phyloP scores from a whole-genome alignment of 176 grass and related monocot species.

The Coix lacrymajobi region DNA sequence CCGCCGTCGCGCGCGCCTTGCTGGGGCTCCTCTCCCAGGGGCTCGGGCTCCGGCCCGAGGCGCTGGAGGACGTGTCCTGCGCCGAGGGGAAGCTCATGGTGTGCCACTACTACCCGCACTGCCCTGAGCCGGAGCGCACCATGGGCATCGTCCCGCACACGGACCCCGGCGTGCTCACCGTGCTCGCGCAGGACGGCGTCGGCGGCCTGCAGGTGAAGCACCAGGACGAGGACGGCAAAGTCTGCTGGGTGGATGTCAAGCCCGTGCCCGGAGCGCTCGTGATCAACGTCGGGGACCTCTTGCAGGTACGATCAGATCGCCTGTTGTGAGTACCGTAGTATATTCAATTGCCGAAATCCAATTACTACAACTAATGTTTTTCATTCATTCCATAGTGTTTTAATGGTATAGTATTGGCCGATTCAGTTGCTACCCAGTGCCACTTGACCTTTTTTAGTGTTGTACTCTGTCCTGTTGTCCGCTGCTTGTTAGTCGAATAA shows the following conservation, averaged over 20 bases:
- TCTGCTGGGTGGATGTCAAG: constrained; percentile 59
- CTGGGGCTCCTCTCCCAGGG: constrained; percentile 59
- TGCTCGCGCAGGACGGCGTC: constrained; percentile 56
- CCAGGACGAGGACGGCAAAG: constrained; percentile 27
- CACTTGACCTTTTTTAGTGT: no score
- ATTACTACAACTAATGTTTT: not conserved
- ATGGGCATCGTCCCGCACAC: constrained; percentile 71
- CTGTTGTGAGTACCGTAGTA: not conserved
- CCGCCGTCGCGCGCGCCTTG: constrained; percentile 31
- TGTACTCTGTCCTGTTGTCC: no score
- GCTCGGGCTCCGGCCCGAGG: constrained; percentile 16
- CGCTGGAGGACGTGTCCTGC: constrained; percentile 40
- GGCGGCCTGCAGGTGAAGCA: constrained; percentile 85
- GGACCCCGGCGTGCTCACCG: constrained; percentile 66
- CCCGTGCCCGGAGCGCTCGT: constrained; percentile 74
- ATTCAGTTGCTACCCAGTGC: not conserved
- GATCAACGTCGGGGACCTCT: constrained; percentile 78
- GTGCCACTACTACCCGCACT: constrained; percentile 94
- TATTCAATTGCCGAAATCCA: not conserved
- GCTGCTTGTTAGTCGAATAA: no score
- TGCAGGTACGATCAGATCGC: constrained; percentile 48
- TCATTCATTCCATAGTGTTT: not conserved
- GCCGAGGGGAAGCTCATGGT: constrained; percentile 59
- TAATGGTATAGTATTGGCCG: not conserved
- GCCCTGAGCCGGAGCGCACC: constrained; percentile 78